Evolutionary conservation across 1,284 basidiomycete genomes (phyloP).

Genomic region (Tilletia setariae): DNA sequence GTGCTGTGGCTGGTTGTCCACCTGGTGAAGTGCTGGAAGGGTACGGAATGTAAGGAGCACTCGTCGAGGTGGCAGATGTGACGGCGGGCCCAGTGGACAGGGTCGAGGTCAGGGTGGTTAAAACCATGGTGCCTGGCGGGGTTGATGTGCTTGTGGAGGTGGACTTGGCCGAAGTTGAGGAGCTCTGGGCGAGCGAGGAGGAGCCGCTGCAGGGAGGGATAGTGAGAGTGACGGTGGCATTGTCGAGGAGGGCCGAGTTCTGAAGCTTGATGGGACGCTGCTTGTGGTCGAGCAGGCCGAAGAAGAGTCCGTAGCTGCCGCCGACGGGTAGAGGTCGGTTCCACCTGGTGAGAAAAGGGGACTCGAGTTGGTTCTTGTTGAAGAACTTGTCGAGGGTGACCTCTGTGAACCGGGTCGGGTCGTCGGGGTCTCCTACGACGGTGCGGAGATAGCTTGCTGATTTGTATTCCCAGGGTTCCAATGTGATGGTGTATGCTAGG

Average conservation of each 20-base stretch:
- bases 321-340: not conserved
- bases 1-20: not conserved
- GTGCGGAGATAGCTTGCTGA: not conserved
- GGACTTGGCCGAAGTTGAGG: not conserved
- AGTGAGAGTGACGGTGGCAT: not conserved
- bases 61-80: no score
- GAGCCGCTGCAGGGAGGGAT: conserved; percentile 12
- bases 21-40: not conserved
- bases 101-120: no score
- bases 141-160: not conserved
- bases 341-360: conserved; percentile 4
- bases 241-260: not conserved
- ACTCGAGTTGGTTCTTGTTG: not conserved
- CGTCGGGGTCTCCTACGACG: not conserved
- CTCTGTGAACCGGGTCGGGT: not conserved
- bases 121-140: not conserved
- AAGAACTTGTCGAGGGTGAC: conserved; percentile 2
- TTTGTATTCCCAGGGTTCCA: conserved; percentile 10
- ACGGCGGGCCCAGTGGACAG: no score
- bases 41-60: not conserved
- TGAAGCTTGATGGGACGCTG: not conserved
- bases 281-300: conserved; percentile 7
- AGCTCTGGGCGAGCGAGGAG: not conserved
- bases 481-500: conserved; percentile 11
- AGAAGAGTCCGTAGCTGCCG: conserved; percentile 9